Base-by-base conservation (phyloP, 768 basidiomycete species). In the Psilocybe azurescens region DNA sequence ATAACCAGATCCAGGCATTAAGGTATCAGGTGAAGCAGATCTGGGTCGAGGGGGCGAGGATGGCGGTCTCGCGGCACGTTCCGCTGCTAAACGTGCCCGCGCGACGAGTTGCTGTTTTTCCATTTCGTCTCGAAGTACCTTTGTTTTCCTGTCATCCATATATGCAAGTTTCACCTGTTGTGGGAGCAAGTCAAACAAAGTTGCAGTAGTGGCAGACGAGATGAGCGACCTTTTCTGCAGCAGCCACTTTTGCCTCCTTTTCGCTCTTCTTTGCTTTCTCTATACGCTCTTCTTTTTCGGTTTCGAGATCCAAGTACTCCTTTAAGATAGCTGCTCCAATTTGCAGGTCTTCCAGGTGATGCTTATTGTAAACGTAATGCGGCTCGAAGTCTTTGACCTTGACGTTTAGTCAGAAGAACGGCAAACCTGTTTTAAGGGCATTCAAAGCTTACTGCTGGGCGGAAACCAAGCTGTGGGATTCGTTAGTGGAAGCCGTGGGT, bases 341-440 rank as follows among this genome's bases (percentile, higher is more conserved):
- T 16, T 76, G 78, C 13, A 95, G 75, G 61, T 90, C 86, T 13
- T 77, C 74, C 73, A 85, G 77, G 60, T 78, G 77, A 24, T 75
- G 78, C 16, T 76, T 73, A 64, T 88, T 80, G 73, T 88, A 94
- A 13, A 77, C 76, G 64, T 94, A 95, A 68, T 81, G 84, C 0
- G 91, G 91, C 67, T 93, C 90, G 64, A 93, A 91, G 48, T 87
- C 77, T 55, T 79, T 75, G 56, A 93, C 89, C 89, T 92, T 56
- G 5, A 66, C 20, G 50, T 64, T 58, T 38, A 65, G 60, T 33
- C 50, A 65, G 28, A 67, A 50, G 8, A 4, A 39, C 59, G 56
- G 24, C 56, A 50, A 30, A 52, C 28, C 8, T 24, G 30, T 28
- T 7, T 7, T 18, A 3, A 14, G 13, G 5, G 41, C 16, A 14